Conservation (phyloP, 2,329 filamentous ascomycete genomes). For the Conoideocrella luteorostrata region DNA sequence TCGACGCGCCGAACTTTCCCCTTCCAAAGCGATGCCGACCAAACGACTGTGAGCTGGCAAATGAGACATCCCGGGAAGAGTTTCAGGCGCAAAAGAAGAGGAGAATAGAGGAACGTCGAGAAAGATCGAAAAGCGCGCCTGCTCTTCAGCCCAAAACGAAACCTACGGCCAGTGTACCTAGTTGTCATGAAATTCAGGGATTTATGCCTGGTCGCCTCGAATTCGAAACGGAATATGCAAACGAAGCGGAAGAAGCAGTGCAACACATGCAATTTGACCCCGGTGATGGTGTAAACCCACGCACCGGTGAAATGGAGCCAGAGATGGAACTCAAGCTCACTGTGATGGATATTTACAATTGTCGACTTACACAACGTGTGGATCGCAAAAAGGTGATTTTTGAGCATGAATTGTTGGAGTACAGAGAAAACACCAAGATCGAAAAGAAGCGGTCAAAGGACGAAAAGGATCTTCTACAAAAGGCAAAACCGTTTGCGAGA, state of each 20-base stretch:
- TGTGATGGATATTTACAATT: conserved; percentile 98
- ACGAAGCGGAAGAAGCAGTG: conserved; percentile 95
- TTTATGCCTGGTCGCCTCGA: conserved; percentile 98
- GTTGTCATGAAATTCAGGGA: conserved; percentile 95
- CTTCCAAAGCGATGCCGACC: conserved; percentile 82
- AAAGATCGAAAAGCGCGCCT: conserved; percentile 76
- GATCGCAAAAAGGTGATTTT: conserved; percentile 96
- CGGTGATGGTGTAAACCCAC: conserved; percentile 81
- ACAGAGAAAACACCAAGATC: conserved; percentile 78
- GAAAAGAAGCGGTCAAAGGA: conserved; percentile 97
- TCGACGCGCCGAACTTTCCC: conserved; percentile 78
- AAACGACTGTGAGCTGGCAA: conserved; percentile 68
- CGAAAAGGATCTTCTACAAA: conserved; percentile 83
- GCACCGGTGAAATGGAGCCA: conserved; percentile 80
- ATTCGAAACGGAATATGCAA: conserved; percentile 96
- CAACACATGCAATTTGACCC: conserved; percentile 98
- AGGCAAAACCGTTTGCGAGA: conserved; percentile 89
- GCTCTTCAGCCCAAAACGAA: conserved; percentile 88
- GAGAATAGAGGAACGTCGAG: conserved; percentile 85
- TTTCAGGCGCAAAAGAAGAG: conserved; percentile 92
- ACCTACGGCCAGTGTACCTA: conserved; percentile 88
- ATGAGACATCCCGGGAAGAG: conserved; percentile 78
- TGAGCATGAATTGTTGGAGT: conserved; percentile 88
- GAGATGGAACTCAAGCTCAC: conserved; percentile 97
- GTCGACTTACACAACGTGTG: conserved; percentile 78